Conservation (phyloP, 352 stramenopile genomes). For the Phytophthora melonis region DNA sequence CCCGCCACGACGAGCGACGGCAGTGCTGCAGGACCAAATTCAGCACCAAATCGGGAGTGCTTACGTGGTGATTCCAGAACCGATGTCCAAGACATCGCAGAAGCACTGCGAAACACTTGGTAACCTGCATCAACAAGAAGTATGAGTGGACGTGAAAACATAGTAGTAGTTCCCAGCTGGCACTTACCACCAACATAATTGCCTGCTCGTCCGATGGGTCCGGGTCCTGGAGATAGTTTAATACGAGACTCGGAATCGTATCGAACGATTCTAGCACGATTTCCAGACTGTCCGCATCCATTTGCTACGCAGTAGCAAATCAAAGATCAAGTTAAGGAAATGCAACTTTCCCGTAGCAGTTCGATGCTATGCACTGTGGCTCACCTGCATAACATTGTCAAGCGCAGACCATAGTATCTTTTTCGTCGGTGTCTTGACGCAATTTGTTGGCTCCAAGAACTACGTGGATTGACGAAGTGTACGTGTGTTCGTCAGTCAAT, state of each 20-base stretch:
- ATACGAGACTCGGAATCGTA: slow-evolving; percentile 87
- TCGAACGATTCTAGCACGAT: slow-evolving; percentile 86
- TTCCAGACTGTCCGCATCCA: slow-evolving; percentile 84
- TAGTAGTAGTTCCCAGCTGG: neutral
- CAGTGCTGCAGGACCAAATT: slow-evolving; percentile 80
- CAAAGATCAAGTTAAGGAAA: neutral
- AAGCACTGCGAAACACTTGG: slow-evolving; percentile 83
- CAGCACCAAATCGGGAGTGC: slow-evolving; percentile 70
- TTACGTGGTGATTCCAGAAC: slow-evolving; percentile 88
- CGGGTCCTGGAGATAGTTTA: slow-evolving; percentile 85
- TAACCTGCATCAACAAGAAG: slow-evolving; percentile 56
- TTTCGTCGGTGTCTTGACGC: slow-evolving; percentile 83
- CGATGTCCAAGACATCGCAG: slow-evolving; percentile 78
- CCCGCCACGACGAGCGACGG: slow-evolving; percentile 65
- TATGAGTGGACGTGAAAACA: slow-evolving; percentile 1
- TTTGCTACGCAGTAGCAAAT: slow-evolving; percentile 52
- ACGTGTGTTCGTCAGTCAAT: neutral
- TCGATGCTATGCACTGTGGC: neutral
- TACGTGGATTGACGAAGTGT: slow-evolving; percentile 30
- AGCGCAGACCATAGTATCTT: slow-evolving; percentile 83
- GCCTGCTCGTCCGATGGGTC: slow-evolving; percentile 74
- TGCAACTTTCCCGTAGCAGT: neutral
- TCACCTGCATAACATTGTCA: slow-evolving; percentile 87
- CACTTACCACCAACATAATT: slow-evolving; percentile 78
- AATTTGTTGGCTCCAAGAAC: slow-evolving; percentile 81